Evolutionary conservation across 2,329 filamentous ascomycete species (phyloP), one percentile per base, ranked within the genome.

Genomic region (Dothistroma pini): DNA sequence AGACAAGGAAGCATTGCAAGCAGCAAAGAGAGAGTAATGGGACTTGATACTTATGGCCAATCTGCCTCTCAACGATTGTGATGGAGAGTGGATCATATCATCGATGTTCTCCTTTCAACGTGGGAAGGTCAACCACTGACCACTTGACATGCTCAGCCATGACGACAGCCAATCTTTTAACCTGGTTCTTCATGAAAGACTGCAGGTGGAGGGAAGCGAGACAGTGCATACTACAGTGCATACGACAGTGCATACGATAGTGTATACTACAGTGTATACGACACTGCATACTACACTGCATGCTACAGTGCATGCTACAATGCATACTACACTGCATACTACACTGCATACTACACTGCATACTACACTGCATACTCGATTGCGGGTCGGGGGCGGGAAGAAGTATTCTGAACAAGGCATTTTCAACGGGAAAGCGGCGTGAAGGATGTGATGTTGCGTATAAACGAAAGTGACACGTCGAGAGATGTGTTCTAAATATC

Each of bases 121-220:
- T 19, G 41, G 41, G n/a, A 44, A 19, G 41, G 48, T 51, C 48
- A 51, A 51, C 48, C 48, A 51, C 48, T 44, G 41, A 44, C 41
- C n/a, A n/a, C n/a, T n/a, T n/a, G n/a, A 44, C 41, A 44, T 44
- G 41, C 41, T 44, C 41, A 44, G 41, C 41, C 41, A 51, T 51
- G 48, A 51, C 48, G 48, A 51, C 48, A 51, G 41, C 41, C 41
- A 44, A 44, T 44, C 41, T n/a, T 9, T n/a, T 9, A 44, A 9
- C 38, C 38, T 8, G 14, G 12, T n/a, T 44, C 12, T 7, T 7
- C 12, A 19, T 44, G 16, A n/a, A 44, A 44, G 41, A n/a, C n/a
- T n/a, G n/a, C n/a, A n/a, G n/a, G n/a, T n/a, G n/a, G n/a, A 44
- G n/a, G 41, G 41, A 44, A 44, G 41, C 41, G 41, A 44, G 41